Base-by-base conservation (phyloP, 208 protist species). In the Blastocrithidia nonstop region DNA sequence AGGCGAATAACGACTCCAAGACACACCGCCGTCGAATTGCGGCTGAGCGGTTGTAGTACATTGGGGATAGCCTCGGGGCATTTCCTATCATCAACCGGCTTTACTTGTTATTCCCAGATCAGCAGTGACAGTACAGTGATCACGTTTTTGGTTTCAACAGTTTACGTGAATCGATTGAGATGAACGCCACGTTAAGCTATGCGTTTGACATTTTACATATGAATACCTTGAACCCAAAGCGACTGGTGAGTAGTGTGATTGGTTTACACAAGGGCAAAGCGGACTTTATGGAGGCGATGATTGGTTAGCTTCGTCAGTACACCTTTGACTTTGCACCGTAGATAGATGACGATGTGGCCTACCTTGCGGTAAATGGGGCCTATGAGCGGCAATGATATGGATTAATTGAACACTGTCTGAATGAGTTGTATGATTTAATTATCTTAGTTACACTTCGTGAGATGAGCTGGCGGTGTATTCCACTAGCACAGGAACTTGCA, bases 391-490 rank as follows among this genome's bases (percentile, higher is more conserved):
- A 62, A 41, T 47, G 85, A 9, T 54, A 66, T 4, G 63, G 61
- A 9, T 19, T 91, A 4, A 50, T 80, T 17, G 59, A 87, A 35
- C 82, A 91, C 64, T 91, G 82, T 47, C 55, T 88, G 11, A 80
- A 68, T n/a, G 82, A 91, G 57, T 60, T 91, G 17, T 88, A 88
- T 37, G 82, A 91, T 49, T 60, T 91, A 5, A 61, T 91, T 23
- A 49, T 88, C 26, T 60, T 91, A 16, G 55, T 64, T 25, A 66
- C 76, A 25, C 53, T 61, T 0, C 61, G 63, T n/a, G 62, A 72
- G 43, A 40, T 87, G 16, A 61, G 59, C 52, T 20, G 26, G 0
- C 61, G 54, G 1, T 74, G 70, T 7, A 17, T 91, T 1, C 77
- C 82, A 3, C 58, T 91, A 24, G 82, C 77, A 2, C 84, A 88